phyloP scores from a whole-genome alignment of 352 stramenopile species.

The Globisporangium heterothallicum region DNA sequence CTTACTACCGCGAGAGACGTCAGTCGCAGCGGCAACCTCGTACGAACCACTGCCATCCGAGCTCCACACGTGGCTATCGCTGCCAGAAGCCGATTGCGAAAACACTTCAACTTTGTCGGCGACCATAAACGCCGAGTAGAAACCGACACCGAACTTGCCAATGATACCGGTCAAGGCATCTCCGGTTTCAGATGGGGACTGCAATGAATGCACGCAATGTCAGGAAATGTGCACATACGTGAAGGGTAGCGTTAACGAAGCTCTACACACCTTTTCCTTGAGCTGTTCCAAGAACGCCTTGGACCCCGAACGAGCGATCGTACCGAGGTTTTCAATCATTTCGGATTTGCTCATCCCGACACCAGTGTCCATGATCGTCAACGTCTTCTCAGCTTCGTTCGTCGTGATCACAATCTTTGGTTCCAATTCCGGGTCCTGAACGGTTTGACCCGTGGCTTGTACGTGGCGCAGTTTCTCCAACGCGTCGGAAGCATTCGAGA shows the following conservation, averaged over 20 bases:
- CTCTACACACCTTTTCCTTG: conserved; percentile 54
- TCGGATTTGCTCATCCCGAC: conserved; percentile 98
- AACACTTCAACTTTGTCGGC: conserved; percentile 94
- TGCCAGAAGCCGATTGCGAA: conserved; percentile 66
- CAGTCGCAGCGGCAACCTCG: conserved; percentile 56
- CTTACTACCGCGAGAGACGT: conserved; percentile 90
- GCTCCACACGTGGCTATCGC: conserved; percentile 55
- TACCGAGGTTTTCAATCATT: conserved; percentile 97
- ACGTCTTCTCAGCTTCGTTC: conserved; percentile 92
- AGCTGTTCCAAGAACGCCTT: conserved; percentile 96
- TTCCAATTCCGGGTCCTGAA: conserved; percentile 82
- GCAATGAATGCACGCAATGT: background rate
- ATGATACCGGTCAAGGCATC: conserved; percentile 93
- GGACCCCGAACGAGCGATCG: conserved; percentile 97
- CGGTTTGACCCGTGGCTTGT: conserved; percentile 60
- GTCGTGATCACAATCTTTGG: conserved; percentile 97
- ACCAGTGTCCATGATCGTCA: conserved; percentile 98
- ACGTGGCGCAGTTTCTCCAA: conserved; percentile 98
- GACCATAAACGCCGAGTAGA: conserved; percentile 99
- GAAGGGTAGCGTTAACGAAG: background rate
- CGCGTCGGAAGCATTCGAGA: conserved; percentile 98
- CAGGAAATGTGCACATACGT: background rate
- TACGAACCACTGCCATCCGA: conserved; percentile 84
- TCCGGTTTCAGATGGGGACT: conserved; percentile 47
- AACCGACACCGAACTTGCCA: conserved; percentile 99